These are phyloP conservation scores for Colletotrichum coccodes DNA, from an alignment of 2,329 filamentous ascomycete species.

Conservation along the genomic window DNA sequence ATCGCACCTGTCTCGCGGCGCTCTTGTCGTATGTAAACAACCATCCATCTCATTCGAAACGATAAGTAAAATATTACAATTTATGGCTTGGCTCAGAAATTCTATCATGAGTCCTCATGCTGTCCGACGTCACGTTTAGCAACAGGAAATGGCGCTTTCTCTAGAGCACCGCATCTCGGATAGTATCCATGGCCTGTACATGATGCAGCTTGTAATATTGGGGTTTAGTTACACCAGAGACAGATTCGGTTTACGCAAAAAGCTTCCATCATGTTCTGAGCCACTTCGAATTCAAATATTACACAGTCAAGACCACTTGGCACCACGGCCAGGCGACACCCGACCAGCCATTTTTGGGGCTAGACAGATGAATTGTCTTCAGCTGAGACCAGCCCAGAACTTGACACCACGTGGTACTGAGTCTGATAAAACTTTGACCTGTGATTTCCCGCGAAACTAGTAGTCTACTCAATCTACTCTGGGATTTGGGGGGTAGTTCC, in stretches of 20 bases:
- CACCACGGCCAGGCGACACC: background rate
- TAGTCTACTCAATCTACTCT: no score
- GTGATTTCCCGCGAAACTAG: no score
- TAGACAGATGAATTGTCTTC: background rate
- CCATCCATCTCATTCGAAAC: background rate
- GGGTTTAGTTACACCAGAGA: background rate
- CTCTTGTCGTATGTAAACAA: background rate
- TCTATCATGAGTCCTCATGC: background rate
- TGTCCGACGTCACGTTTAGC: background rate
- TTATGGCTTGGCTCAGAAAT: background rate
- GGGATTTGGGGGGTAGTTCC: no score
- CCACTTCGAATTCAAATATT: no score
- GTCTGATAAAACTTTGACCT: no score
- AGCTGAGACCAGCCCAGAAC: background rate
- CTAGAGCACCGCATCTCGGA: background rate
- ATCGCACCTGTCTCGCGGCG: background rate
- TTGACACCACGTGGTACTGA: background rate
- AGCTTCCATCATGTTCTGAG: no score
- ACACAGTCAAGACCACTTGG: background rate
- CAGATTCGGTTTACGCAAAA: background rate
- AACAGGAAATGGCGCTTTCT: background rate
- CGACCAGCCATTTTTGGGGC: background rate
- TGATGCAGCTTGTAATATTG: background rate
- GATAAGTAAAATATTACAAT: background rate
- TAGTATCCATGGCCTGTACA: background rate